Percentiles rank a stretch among this genome's conserved stretches.
phyloP scores from a whole-genome alignment of 305 asterid species.

The Solanum hybrid region DNA sequence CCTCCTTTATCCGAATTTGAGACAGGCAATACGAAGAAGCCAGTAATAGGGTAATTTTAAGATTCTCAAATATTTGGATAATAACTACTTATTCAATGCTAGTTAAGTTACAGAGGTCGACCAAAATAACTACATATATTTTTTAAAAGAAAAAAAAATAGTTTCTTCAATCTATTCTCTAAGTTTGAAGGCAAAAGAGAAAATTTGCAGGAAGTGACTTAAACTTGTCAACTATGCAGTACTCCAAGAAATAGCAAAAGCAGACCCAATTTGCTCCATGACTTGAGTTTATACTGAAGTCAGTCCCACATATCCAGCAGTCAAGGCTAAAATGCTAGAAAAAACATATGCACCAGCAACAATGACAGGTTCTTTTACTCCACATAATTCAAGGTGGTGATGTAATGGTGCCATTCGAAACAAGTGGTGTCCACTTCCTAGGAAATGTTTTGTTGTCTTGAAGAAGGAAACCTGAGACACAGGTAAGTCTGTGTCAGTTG shows the following conservation, averaged over 20 bases:
- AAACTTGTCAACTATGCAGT: not conserved
- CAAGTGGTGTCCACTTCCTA: constrained; percentile 37
- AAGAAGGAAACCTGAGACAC: constrained; percentile 37
- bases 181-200: not conserved
- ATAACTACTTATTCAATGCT: not conserved
- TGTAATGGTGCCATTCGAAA: constrained; percentile 52
- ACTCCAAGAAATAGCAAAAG: not conserved
- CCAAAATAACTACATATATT: not conserved
- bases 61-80: not conserved
- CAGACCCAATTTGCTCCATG: not conserved
- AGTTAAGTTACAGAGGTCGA: not conserved
- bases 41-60: not conserved
- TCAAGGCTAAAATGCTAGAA: constrained; percentile 45
- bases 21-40: not conserved
- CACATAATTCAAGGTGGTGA: constrained; percentile 54
- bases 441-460: constrained; percentile 31
- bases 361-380: constrained; percentile 59
- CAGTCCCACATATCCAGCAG: constrained; percentile 65
- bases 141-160: not conserved
- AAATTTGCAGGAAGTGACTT: not conserved
- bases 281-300: constrained; percentile 38
- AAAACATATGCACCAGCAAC: constrained; percentile 56
- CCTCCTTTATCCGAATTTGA: not conserved
- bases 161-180: not conserved
- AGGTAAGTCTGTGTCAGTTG: not conserved